Percentiles rank a stretch among this genome's conserved stretches.
These are phyloP conservation scores for Lomentospora prolificans DNA, from an alignment of 2,329 filamentous ascomycete genomes.

Conservation along the genomic window DNA sequence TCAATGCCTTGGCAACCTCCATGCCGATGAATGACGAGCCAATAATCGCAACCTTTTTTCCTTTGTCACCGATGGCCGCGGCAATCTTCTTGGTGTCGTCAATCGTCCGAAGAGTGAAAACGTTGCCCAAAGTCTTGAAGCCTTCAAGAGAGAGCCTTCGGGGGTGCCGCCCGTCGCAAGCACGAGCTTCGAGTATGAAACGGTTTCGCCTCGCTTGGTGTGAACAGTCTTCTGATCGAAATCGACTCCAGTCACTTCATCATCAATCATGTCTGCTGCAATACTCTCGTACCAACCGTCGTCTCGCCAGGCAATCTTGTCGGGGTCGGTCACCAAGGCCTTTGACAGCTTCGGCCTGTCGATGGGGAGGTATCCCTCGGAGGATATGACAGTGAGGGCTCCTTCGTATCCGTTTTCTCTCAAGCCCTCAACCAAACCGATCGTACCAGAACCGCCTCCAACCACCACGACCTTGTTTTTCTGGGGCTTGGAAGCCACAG, in stretches of 20 bases:
- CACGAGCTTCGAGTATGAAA: conserved; percentile 77
- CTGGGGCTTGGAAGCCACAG: conserved; percentile 31
- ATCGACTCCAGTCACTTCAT: conserved; percentile 64
- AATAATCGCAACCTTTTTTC: conserved; percentile 86
- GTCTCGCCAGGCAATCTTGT: conserved; percentile 69
- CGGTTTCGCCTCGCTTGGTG: conserved; percentile 64
- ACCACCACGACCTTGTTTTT: conserved; percentile 71
- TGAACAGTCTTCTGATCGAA: conserved; percentile 62
- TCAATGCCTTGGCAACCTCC: conserved; percentile 82
- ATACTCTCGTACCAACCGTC: conserved; percentile 65
- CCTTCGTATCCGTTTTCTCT: conserved; percentile 74
- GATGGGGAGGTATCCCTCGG: conserved; percentile 77
- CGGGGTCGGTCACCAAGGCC: conserved; percentile 70
- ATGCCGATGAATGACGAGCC: conserved; percentile 97
- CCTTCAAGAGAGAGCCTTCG: conserved; percentile 69
- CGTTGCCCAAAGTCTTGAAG: conserved; percentile 76
- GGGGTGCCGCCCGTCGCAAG: conserved; percentile 80
- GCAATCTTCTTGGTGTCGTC: conserved; percentile 70
- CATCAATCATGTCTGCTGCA: conserved; percentile 46
- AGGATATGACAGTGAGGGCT: conserved; percentile 70
- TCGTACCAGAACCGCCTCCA: conserved; percentile 74
- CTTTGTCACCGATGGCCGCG: conserved; percentile 66
- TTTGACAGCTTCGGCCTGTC: conserved; percentile 96
- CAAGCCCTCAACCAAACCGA: conserved; percentile 74
- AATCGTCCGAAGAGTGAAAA: conserved; percentile 76